Conservation (phyloP, 176 grass and related monocot genomes). For the Thalia dealbata region DNA sequence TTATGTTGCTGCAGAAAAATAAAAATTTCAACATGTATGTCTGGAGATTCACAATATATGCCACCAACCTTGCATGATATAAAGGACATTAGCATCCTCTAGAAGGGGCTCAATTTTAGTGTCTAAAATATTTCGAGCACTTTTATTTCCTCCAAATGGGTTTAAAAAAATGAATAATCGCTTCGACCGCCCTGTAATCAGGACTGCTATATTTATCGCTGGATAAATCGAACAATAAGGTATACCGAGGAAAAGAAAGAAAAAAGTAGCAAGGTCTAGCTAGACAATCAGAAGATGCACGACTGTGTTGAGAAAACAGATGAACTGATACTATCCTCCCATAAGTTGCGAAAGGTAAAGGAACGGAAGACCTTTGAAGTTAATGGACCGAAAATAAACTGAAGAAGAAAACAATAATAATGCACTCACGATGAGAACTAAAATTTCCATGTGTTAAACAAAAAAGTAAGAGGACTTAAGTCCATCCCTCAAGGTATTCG, state of each 20-base stretch:
- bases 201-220: not conserved
- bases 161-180: slow-evolving; percentile 80
- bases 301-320: not conserved
- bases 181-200: slow-evolving; percentile 70
- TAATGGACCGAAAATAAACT: not conserved
- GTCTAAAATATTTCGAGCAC: slow-evolving; percentile 49
- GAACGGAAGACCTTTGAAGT: not conserved
- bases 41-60: not conserved
- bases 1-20: not conserved
- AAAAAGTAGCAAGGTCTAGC: not conserved
- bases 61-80: slow-evolving; percentile 70
- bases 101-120: slow-evolving; percentile 62
- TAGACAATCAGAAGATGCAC: not conserved
- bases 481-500: too few species aligned
- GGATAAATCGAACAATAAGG: not conserved
- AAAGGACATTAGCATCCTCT: slow-evolving; percentile 58
- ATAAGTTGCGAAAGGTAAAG: not conserved
- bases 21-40: slow-evolving; percentile 1
- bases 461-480: not conserved
- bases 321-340: not conserved
- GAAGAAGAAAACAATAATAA: not conserved
- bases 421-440: not conserved
- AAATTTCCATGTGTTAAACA: not conserved
- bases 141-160: slow-evolving; percentile 84
- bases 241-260: not conserved